phyloP scores from a whole-genome alignment of 2,329 filamentous ascomycete genomes.

The Aspergillus flavus region DNA sequence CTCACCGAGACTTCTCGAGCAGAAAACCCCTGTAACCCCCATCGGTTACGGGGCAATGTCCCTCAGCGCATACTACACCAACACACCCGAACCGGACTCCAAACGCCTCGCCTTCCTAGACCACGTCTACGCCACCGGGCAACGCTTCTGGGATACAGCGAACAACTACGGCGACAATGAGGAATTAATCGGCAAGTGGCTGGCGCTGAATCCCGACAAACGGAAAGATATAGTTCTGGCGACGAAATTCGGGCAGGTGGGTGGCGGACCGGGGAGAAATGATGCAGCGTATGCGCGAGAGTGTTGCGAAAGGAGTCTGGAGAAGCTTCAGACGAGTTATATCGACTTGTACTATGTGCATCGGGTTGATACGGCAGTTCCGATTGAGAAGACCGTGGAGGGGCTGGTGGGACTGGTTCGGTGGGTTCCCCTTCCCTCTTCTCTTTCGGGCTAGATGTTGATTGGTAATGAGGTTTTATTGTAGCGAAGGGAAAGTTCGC shows the following conservation, averaged over 20 bases:
- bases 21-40: slow-evolving; percentile 13
- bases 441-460: background rate
- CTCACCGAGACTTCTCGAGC: background rate
- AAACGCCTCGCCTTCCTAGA: slow-evolving; percentile 51
- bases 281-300: slow-evolving; percentile 43
- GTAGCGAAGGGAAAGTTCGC: slow-evolving; percentile 54
- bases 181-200: slow-evolving; percentile 53
- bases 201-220: slow-evolving; percentile 45
- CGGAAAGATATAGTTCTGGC: slow-evolving; percentile 55
- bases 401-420: slow-evolving; percentile 41
- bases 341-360: slow-evolving; percentile 56
- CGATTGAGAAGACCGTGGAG: slow-evolving; percentile 45
- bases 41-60: slow-evolving; percentile 35
- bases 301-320: slow-evolving; percentile 46
- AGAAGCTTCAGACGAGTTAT: slow-evolving; percentile 42
- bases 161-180: slow-evolving; percentile 50
- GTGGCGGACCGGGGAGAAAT: slow-evolving; percentile 20
- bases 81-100: slow-evolving; percentile 38
- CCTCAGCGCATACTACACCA: slow-evolving; percentile 28
- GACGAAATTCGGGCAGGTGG: slow-evolving; percentile 51
- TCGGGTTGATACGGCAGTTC: slow-evolving; percentile 42
- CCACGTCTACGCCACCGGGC: slow-evolving; percentile 47
- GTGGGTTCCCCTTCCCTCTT: background rate
- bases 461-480: background rate
- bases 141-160: slow-evolving; percentile 49